These are phyloP conservation scores for Magnusiomyces clavatus DNA, from an alignment of 1,139 yeast species.

Conservation along the genomic window DNA sequence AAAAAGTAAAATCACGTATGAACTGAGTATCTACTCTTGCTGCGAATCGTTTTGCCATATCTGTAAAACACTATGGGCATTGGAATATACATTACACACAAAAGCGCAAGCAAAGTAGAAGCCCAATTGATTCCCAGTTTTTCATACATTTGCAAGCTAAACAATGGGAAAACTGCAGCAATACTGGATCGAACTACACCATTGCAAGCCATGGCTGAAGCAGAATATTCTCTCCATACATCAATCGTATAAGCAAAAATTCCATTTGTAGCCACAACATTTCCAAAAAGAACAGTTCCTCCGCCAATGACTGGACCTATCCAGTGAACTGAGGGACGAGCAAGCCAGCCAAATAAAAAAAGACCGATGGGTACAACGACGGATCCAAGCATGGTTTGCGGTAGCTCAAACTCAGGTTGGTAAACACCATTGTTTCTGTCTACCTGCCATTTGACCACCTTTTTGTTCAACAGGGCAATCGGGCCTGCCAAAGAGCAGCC, in stretches of 20 bases:
- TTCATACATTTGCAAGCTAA: slow-evolving; percentile 49
- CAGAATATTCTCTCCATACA: slow-evolving; percentile 49
- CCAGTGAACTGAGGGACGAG: slow-evolving; percentile 72
- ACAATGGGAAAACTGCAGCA: slow-evolving; percentile 64
- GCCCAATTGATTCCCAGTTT: slow-evolving; percentile 55
- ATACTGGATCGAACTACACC: slow-evolving; percentile 52
- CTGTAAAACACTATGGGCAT: slow-evolving; percentile 55
- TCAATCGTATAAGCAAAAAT: slow-evolving; percentile 47
- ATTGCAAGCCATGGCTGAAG: slow-evolving; percentile 68
- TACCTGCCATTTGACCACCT: slow-evolving; percentile 14
- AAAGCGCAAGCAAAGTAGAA: slow-evolving; percentile 44
- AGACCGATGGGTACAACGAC: slow-evolving; percentile 53
- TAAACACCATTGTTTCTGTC: slow-evolving; percentile 14
- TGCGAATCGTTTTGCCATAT: slow-evolving; percentile 51
- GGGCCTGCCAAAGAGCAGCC: slow-evolving; percentile 33
- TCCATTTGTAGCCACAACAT: slow-evolving; percentile 48
- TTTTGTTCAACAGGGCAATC: slow-evolving; percentile 17
- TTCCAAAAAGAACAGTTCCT: slow-evolving; percentile 65
- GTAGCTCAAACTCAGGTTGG: slow-evolving; percentile 60
- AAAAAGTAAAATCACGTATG: too few relatives aligned
- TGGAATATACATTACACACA: slow-evolving; percentile 51
- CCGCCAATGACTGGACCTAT: slow-evolving; percentile 73
- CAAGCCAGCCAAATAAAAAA: slow-evolving; percentile 52
- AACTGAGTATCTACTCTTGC: slow-evolving; percentile 32
- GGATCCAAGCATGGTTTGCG: slow-evolving; percentile 66